Base-by-base conservation (phyloP, 106 monocot genomes). In the Vanilla planifolia region DNA sequence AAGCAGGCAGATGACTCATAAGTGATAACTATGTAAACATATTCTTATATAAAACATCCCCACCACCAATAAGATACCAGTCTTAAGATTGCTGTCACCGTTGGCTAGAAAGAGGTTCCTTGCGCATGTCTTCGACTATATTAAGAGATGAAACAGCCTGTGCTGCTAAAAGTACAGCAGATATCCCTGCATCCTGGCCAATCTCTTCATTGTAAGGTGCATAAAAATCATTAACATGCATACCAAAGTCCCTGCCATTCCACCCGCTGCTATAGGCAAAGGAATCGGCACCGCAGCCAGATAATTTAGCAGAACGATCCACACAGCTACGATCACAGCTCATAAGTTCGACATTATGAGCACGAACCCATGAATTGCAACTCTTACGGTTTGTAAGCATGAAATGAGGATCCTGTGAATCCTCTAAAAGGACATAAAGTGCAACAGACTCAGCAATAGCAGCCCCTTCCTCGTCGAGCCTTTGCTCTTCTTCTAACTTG, bases 401-500 rank as follows among this genome's bases (percentile, higher is more conserved):
- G 21, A 85, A 51, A 36, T 52, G 71, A 36, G 85, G 44, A 36
- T 96, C 81, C 62, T 86, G 76, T 3, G 68, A 25, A 67, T 96
- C 96, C 55, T 96, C 96, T 15, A 80, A 10, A 56, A 96, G 96
- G 19, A 96, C 96, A 64, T 96, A 81, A 37, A 96, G 67, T 50
- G 96, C 96, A 39, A 91, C 96, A 2, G 90, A 69, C 61, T 96
- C 96, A 40, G 96, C 90, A 72, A 91, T 79, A 2, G 87, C 87
- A 32, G 91, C 84, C 20, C 84, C 90, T 72, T 96, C 96, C 66
- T 90, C 78, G 35, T 91, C 90, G 29, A 96, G 78, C 26, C 86
- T 58, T 53, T 87, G 72, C 43, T 83, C 83, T 66, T 96, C 95
- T 75, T 96, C 93, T 53, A 56, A 79, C 72, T 87, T 96, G 69